These are phyloP conservation scores for Agaricus sinodeliciosus DNA, from an alignment of 768 basidiomycete species.

Conservation along the genomic window DNA sequence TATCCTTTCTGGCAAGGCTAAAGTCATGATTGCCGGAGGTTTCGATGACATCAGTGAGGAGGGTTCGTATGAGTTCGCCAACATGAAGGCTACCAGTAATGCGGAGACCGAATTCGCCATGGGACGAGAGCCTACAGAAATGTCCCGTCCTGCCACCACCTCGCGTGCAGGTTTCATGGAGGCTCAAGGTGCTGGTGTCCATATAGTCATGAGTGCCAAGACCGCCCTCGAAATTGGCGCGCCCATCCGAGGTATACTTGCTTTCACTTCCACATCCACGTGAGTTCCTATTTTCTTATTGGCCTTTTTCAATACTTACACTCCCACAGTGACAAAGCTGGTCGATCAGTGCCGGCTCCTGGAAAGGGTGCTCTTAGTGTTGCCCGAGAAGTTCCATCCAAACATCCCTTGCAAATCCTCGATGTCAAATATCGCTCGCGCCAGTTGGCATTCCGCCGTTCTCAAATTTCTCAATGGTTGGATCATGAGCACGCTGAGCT, in stretches of 20 bases:
- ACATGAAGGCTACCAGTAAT: slow-evolving; percentile 99
- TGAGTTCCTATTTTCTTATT: slow-evolving; percentile 30
- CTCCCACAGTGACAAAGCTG: slow-evolving; percentile 83
- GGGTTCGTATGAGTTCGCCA: slow-evolving; percentile 97
- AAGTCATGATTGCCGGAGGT: slow-evolving; percentile 98
- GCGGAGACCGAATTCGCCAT: slow-evolving; percentile 96
- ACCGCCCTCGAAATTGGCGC: slow-evolving; percentile 93
- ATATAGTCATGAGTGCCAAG: slow-evolving; percentile 95
- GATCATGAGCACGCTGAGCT: slow-evolving; percentile 82
- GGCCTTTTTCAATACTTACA: neutral
- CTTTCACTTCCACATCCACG: slow-evolving; percentile 95
- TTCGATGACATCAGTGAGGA: slow-evolving; percentile 98
- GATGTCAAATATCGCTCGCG: slow-evolving; percentile 85
- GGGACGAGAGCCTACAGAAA: slow-evolving; percentile 98
- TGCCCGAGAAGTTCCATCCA: slow-evolving; percentile 78
- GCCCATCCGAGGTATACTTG: slow-evolving; percentile 89
- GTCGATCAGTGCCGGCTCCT: slow-evolving; percentile 95
- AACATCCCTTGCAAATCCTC: slow-evolving; percentile 74
- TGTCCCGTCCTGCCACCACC: slow-evolving; percentile 95
- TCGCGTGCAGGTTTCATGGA: slow-evolving; percentile 99
- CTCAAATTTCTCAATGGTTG: slow-evolving; percentile 93
- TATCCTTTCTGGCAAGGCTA: slow-evolving; percentile 91
- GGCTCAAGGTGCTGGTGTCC: slow-evolving; percentile 89
- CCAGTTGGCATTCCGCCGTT: slow-evolving; percentile 92
- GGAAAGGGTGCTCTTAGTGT: slow-evolving; percentile 89